These are phyloP conservation scores for Beta corolliflora DNA, from an alignment of 179 eudicot species.

Conservation along the genomic window DNA sequence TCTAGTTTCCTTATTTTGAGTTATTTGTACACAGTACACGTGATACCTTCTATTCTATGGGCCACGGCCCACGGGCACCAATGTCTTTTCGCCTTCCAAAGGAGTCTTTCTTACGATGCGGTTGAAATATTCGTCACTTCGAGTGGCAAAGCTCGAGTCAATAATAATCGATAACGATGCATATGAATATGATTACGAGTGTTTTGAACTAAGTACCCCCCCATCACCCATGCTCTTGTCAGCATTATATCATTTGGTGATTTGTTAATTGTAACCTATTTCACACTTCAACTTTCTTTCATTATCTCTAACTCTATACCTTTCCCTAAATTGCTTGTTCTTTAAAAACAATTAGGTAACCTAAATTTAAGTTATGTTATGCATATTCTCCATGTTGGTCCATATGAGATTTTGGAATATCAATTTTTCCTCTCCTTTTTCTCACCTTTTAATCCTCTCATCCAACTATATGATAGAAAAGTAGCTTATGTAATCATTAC, in stretches of 20 bases:
- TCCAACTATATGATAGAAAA: too few relatives aligned
- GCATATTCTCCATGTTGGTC: too few relatives aligned
- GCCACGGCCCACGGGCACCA: neutral
- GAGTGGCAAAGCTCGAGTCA: slow-evolving; percentile 10
- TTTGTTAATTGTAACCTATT: neutral
- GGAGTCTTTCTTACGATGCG: slow-evolving; percentile 4
- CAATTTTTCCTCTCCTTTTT: too few relatives aligned
- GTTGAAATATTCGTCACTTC: slow-evolving; percentile 13
- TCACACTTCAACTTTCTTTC: too few relatives aligned
- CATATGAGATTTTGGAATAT: too few relatives aligned
- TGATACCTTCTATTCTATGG: neutral
- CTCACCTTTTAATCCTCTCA: too few relatives aligned
- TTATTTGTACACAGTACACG: too few relatives aligned
- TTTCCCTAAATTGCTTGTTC: neutral
- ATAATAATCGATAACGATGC: neutral
- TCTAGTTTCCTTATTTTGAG: neutral
- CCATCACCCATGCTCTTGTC: too few relatives aligned
- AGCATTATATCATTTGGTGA: too few relatives aligned
- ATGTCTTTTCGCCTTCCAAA: neutral
- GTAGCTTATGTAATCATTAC: too few relatives aligned
- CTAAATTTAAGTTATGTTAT: neutral
- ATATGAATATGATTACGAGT: too few relatives aligned
- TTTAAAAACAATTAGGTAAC: neutral
- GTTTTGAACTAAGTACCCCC: too few relatives aligned
- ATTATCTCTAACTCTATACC: neutral